Conservation (phyloP, 2,329 filamentous ascomycete species). For the Calonectria honghensis region DNA sequence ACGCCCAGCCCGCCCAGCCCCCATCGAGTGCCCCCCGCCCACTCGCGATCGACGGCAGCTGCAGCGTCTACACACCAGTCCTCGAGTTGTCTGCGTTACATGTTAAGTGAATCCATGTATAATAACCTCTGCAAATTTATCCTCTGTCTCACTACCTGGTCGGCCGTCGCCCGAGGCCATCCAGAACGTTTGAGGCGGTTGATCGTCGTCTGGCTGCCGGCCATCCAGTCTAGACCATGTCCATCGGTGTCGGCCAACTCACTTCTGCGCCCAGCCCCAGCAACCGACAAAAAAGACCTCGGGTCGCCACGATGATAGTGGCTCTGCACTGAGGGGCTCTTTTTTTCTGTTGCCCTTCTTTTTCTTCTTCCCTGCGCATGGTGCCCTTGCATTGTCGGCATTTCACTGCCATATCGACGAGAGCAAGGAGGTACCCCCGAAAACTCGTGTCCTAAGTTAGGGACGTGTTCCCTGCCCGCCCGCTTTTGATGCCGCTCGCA, state of each 20-base stretch:
- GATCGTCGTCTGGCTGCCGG: constrained; percentile 32
- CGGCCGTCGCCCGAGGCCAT: constrained; percentile 16
- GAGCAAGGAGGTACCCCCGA: constrained; percentile 17
- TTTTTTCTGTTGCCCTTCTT: constrained; percentile 1
- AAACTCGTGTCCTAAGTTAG: constrained; percentile 30
- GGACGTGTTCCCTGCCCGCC: constrained; percentile 36
- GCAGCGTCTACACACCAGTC: constrained; percentile 13
- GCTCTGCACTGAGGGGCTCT: constrained; percentile 14
- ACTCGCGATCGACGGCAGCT: constrained; percentile 37
- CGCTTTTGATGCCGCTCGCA: constrained; percentile 47
- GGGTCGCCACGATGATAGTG: constrained; percentile 20
- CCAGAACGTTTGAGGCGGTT: constrained; percentile 28
- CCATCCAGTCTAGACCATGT: constrained; percentile 29
- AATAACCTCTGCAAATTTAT: constrained; percentile 18
- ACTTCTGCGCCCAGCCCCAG: constrained; percentile 39
- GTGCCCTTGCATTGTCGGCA: constrained; percentile 31
- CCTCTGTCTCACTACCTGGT: constrained; percentile 5
- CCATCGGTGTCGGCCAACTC: constrained; percentile 33
- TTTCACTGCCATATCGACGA: constrained; percentile 30
- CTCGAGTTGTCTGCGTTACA: constrained; percentile 19
- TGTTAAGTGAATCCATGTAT: constrained; percentile 26
- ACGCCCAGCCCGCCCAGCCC: constrained; percentile 16
- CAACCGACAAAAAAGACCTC: constrained; percentile 15
- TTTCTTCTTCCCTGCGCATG: constrained; percentile 13
- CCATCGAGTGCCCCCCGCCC: constrained; percentile 19